Evolutionary conservation across 768 basidiomycete genomes (phyloP).

Genomic region (Psilocybe cyanescens): DNA sequence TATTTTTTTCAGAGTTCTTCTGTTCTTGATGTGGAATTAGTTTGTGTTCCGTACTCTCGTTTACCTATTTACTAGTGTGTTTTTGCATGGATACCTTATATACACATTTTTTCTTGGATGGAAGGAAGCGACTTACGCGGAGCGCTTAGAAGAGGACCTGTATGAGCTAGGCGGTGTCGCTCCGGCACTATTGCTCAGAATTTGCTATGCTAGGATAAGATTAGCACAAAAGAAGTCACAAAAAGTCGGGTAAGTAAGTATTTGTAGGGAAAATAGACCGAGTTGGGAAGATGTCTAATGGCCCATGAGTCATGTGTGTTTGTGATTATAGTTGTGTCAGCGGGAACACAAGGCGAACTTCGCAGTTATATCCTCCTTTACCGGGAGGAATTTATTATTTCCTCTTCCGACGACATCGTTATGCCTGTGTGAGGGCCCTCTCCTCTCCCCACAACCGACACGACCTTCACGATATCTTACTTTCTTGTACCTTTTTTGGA

Average conservation of each 20-base stretch:
- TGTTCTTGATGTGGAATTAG: constrained; percentile 3
- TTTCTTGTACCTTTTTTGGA: constrained; percentile 5
- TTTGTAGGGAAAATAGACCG: neutral
- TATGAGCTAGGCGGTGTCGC: neutral
- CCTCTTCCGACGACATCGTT: constrained; percentile 15
- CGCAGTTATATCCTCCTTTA: constrained; percentile 2
- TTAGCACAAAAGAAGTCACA: no score
- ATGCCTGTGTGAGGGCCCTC: constrained; percentile 19
- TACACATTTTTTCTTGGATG: constrained; percentile 6
- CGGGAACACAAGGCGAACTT: constrained; percentile 3
- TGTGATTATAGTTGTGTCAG: constrained; percentile 18
- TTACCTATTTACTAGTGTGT: constrained; percentile 11
- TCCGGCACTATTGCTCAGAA: neutral
- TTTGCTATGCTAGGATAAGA: no score
- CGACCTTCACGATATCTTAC: neutral
- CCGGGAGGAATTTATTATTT: constrained; percentile 4
- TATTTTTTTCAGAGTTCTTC: constrained; percentile 10
- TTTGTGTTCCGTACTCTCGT: neutral
- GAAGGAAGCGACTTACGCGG: neutral
- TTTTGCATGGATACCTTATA: constrained; percentile 25
- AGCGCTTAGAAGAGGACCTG: neutral
- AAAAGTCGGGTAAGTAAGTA: neutral
- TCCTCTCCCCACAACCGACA: constrained; percentile 12
- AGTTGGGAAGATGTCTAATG: constrained; percentile 11
- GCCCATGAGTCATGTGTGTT: constrained; percentile 14